A percentile compares a stretch with the other conserved stretches of the same genome.
Conservation (phyloP, 2,329 filamentous ascomycete genomes). For the Tolypocladium pustulatum region DNA sequence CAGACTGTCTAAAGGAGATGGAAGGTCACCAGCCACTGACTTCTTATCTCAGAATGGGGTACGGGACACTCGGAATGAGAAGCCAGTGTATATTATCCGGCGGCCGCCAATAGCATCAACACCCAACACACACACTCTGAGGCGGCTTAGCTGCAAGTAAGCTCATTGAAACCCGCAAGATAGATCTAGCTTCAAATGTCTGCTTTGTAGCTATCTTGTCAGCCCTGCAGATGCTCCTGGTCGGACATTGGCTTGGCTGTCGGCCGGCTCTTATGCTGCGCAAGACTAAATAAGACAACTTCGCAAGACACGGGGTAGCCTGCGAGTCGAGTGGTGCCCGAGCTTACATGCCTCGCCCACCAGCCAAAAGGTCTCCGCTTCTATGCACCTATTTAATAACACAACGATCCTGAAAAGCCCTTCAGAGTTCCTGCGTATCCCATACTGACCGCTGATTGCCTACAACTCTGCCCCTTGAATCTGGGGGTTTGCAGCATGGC, state of each 20-base stretch:
- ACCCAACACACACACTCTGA: neutral
- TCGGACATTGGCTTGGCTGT: neutral
- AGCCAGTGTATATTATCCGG: neutral
- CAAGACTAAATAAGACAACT: neutral
- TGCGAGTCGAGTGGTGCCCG: neutral
- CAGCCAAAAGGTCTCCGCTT: neutral
- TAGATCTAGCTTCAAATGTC: neutral
- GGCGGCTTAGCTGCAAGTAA: neutral
- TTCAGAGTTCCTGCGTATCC: too few species aligned
- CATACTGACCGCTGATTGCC: too few species aligned
- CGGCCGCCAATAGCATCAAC: neutral
- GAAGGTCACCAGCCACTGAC: neutral
- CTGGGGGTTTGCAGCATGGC: neutral
- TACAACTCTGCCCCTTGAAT: neutral
- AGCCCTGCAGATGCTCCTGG: neutral
- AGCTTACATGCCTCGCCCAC: neutral
- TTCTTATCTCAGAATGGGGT: neutral
- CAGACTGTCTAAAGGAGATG: neutral
- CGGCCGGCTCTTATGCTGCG: neutral
- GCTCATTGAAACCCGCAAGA: neutral
- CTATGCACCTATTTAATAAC: neutral
- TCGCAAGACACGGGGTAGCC: neutral
- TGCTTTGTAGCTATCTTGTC: neutral
- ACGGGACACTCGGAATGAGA: neutral
- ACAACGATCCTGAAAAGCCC: neutral